Percentiles rank a stretch among this genome's conserved stretches.
phyloP scores from a whole-genome alignment of 345 rosid species.

The Hypericum androsaemum region DNA sequence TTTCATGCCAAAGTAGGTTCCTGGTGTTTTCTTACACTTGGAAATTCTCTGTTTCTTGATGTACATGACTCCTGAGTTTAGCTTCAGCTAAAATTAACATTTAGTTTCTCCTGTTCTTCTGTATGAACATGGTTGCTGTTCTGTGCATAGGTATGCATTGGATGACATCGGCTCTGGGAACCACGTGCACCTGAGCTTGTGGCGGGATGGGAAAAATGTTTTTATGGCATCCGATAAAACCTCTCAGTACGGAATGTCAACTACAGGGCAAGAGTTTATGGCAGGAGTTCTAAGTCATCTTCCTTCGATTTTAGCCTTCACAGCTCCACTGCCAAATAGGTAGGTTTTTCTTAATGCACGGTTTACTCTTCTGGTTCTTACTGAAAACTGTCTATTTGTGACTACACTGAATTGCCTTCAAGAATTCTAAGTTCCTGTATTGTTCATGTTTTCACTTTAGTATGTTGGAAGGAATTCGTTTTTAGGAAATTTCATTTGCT shows the following conservation, averaged over 20 bases:
- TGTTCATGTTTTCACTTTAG: background rate
- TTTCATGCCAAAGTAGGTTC: constrained; percentile 79
- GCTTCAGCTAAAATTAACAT: too few species aligned
- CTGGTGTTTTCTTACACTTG: background rate
- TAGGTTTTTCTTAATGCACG: constrained; percentile 12
- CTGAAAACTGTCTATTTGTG: background rate
- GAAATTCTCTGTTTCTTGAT: background rate
- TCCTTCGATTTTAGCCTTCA: constrained; percentile 77
- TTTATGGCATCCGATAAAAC: constrained; percentile 59
- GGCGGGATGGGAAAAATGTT: constrained; percentile 68
- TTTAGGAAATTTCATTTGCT: background rate
- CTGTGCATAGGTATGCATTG: constrained; percentile 51
- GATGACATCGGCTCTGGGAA: constrained; percentile 92
- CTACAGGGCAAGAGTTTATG: constrained; percentile 65
- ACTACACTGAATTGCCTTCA: too few species aligned
- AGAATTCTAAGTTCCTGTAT: background rate
- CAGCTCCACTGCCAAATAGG: constrained; percentile 94
- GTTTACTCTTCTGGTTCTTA: background rate
- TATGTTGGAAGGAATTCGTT: too few species aligned
- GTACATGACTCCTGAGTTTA: too few species aligned
- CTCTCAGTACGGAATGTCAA: constrained; percentile 67
- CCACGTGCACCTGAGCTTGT: constrained; percentile 85
- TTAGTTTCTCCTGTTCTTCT: too few species aligned
- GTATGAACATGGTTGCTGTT: background rate
- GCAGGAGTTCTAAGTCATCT: constrained; percentile 89